Percentiles rank a stretch among this genome's conserved stretches.
Evolutionary conservation across 192 early-diverging fungal species (phyloP).

Genomic region (Chytriomyces sp.): DNA sequence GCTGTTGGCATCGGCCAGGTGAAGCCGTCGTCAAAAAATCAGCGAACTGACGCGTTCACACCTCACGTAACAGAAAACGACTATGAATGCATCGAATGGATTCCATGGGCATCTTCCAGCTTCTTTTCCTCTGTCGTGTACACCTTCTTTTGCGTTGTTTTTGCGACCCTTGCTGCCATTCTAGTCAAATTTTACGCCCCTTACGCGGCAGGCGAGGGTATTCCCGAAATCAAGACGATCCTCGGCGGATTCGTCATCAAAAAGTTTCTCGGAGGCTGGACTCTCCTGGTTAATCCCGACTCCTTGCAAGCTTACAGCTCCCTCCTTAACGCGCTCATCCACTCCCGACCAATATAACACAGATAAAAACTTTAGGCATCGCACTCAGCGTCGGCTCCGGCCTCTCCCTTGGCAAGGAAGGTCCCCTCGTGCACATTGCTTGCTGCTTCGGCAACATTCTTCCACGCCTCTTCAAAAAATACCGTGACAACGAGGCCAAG

Average conservation of each 20-base stretch:
- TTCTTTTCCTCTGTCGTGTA: conserved; percentile 42
- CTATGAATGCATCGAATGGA: conserved; percentile 42
- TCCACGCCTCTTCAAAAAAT: conserved; percentile 75
- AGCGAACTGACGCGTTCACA: neutral
- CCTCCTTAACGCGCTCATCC: neutral
- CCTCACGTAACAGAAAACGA: conserved; percentile 13
- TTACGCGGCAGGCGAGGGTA: conserved; percentile 75
- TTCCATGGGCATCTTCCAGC: conserved; percentile 35
- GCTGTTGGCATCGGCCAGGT: conserved; percentile 51
- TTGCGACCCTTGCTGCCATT: conserved; percentile 40
- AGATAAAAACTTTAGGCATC: conserved; percentile 82
- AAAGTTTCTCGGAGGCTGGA: conserved; percentile 87
- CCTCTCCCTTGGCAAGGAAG: conserved; percentile 66
- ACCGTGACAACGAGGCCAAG: conserved; percentile 75
- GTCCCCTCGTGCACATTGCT: conserved; percentile 93
- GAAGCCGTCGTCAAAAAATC: no score
- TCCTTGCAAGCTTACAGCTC: neutral
- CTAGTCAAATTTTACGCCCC: conserved; percentile 50
- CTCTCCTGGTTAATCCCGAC: conserved; percentile 66
- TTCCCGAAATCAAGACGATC: conserved; percentile 94
- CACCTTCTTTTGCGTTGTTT: conserved; percentile 34
- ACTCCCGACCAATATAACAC: neutral
- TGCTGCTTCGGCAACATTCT: conserved; percentile 91
- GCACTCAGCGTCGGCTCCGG: conserved; percentile 50
- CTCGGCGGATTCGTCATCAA: conserved; percentile 95